A percentile compares a stretch with the other conserved stretches of the same genome.
These are phyloP conservation scores for Galeopsis tetrahit DNA, from an alignment of 257 asterid genomes.

Conservation along the genomic window DNA sequence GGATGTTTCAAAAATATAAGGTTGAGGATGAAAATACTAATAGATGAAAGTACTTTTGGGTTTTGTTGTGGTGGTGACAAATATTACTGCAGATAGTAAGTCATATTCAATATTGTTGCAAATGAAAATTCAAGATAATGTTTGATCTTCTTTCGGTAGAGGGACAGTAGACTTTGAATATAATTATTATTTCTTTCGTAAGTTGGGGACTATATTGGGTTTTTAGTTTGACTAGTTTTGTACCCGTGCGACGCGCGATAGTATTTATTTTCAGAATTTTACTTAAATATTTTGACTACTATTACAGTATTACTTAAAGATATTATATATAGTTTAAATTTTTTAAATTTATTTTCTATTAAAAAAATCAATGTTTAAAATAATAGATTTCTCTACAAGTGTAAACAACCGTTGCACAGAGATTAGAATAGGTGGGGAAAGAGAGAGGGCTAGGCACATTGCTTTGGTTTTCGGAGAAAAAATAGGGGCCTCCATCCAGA, in stretches of 20 bases:
- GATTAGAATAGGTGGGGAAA: neutral
- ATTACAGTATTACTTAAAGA: too few species aligned
- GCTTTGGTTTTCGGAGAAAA: neutral
- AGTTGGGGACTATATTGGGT: neutral
- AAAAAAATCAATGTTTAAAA: too few species aligned
- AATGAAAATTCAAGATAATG: neutral
- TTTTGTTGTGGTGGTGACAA: neutral
- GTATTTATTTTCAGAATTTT: too few species aligned
- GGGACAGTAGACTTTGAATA: neutral
- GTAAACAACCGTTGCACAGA: neutral
- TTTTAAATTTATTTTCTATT: too few species aligned
- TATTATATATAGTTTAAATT: too few species aligned
- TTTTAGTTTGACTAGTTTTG: neutral
- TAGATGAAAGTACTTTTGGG: neutral
- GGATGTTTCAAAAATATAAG: neutral
- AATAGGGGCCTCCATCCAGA: neutral
- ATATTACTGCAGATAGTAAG: neutral
- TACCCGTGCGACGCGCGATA: too few species aligned
- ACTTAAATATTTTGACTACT: too few species aligned
- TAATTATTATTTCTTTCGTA: neutral
- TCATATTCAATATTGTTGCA: neutral
- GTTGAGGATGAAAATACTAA: neutral
- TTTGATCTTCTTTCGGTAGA: neutral
- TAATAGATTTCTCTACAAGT: neutral
- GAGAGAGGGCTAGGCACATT: neutral